Evolutionary conservation across 257 asterid species (phyloP), one percentile per base, ranked within the genome.

Genomic region (Verbena officinalis): DNA sequence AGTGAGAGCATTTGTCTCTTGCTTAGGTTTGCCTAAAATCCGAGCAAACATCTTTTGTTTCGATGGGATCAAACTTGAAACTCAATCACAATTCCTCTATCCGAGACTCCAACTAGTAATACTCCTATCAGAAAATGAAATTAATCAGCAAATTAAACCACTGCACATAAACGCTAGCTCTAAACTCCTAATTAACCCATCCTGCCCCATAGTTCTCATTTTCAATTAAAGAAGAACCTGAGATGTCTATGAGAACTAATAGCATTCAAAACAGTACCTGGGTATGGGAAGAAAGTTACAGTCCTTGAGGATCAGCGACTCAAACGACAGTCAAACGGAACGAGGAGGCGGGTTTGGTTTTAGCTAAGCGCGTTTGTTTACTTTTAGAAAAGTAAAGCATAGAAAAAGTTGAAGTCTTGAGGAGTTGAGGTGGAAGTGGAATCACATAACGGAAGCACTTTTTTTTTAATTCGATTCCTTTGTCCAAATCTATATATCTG

Each of bases 1-100:
- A 22, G 77, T 38, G 69, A 90, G 81, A 67, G 86, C 83, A 83
- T 54, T 74, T 21, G 72, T 49, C 82, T 84, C 89, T 65, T 74
- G 76, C 83, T 87, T 90, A 20, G 89, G 78, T 78, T 84, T 86
- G 30, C 94, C 78, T 43, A 80, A 68, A 27, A 89, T 55, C 80
- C 87, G 81, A 63, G 78, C 52, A 62, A 83, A 86, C 94, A 86
- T 90, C 61, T 64, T 84, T 27, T 17, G 55, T 50, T 39, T 60
- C 54, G 64, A 63, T 57, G 49, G 12, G 64, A 56, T 50, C 64
- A 69, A 68, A 56, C 46, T 52, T 55, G 52, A 19, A 67, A 42
- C 27, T 45, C 70, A 54, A 53, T 59, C 69, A 23, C 34, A 53
- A 45, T 9, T 59, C 27, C 24, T 70, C 27, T 39, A 5, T 27